A percentile compares a stretch with the other conserved stretches of the same genome.
Conservation (phyloP, 352 stramenopile genomes). For the Phytophthora podocarpi region DNA sequence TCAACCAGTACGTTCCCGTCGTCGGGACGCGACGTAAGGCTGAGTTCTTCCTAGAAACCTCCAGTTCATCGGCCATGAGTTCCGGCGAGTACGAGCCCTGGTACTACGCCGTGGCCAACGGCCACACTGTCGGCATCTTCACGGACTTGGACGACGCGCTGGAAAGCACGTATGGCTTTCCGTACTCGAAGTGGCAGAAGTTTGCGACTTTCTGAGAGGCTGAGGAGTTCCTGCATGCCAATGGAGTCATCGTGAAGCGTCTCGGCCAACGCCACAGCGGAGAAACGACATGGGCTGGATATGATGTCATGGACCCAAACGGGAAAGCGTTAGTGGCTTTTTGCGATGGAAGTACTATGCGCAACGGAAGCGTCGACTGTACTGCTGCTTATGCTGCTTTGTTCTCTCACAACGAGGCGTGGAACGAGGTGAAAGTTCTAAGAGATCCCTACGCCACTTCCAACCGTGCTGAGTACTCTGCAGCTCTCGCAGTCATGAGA, state of each 20-base stretch:
- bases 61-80: neutral
- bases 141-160: constrained; percentile 49
- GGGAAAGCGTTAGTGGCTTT: constrained; percentile 58
- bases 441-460: constrained; percentile 20
- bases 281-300: constrained; percentile 12
- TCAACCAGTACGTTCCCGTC: too few relatives aligned
- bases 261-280: neutral
- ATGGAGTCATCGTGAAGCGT: constrained; percentile 11
- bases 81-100: constrained; percentile 6
- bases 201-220: constrained; percentile 46
- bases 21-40: too few relatives aligned
- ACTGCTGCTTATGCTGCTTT: constrained; percentile 62
- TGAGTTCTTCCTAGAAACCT: neutral
- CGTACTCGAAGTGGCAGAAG: constrained; percentile 51
- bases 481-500: constrained; percentile 8
- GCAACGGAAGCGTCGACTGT: constrained; percentile 49
- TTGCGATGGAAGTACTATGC: constrained; percentile 62
- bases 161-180: constrained; percentile 41
- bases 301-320: constrained; percentile 44
- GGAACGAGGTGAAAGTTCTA: constrained; percentile 52
- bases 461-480: constrained; percentile 12
- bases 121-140: constrained; percentile 49
- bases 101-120: constrained; percentile 57
- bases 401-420: constrained; percentile 55
- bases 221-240: constrained; percentile 44